These are phyloP conservation scores for Termitomyces sp. DNA, from an alignment of 768 basidiomycete genomes.

Conservation along the genomic window DNA sequence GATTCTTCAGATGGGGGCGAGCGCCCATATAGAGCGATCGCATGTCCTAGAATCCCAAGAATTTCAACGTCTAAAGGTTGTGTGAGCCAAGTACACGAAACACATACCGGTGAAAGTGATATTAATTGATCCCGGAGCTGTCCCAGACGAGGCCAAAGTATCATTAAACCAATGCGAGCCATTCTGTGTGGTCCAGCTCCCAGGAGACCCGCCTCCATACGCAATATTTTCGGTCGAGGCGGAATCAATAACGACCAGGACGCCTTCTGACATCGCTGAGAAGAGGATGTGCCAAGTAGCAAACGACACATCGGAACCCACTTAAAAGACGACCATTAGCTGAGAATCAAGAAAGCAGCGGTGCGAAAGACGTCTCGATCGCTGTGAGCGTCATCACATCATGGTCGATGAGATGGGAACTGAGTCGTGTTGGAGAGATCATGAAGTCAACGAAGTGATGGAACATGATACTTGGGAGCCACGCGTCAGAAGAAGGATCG, in stretches of 20 bases:
- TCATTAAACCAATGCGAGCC: neutral
- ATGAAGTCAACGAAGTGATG: neutral
- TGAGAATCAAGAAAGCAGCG: neutral
- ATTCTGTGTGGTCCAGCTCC: neutral
- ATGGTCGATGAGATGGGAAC: neutral
- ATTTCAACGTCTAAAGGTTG: neutral
- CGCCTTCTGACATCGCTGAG: neutral
- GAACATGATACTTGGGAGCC: neutral
- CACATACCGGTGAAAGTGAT: slow-evolving; percentile 1
- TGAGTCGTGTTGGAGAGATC: neutral
- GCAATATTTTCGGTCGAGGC: neutral
- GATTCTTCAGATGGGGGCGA: neutral
- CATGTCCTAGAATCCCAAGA: neutral
- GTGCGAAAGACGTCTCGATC: neutral
- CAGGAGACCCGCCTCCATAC: neutral
- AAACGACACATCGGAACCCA: neutral
- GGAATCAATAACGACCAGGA: slow-evolving; percentile 1
- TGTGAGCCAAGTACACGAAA: neutral
- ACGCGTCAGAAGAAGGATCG: neutral
- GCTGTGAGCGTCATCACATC: neutral
- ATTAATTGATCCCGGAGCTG: neutral
- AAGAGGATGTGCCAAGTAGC: too few species aligned
- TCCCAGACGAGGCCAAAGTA: neutral
- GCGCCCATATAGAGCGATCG: neutral
- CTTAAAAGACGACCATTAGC: neutral